Base-by-base conservation (phyloP, 495 filamentous ascomycete species). In the Penicillium malachiteum region DNA sequence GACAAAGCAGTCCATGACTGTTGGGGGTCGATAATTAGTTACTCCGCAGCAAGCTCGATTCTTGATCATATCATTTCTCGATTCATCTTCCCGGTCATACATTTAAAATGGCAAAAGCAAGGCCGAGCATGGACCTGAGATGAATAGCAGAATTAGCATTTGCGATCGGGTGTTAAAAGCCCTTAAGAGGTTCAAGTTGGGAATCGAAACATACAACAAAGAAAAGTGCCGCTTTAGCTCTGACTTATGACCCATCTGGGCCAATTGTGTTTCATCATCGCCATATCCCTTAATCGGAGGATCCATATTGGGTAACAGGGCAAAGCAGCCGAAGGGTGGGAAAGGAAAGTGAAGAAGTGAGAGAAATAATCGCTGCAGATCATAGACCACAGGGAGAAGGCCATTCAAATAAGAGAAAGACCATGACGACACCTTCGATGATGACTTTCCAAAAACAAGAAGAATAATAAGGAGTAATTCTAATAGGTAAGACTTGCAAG, bases 181-280 rank as follows among this genome's bases (percentile, higher is more conserved):
- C n/a, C n/a, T n/a, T n/a, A n/a, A n/a, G n/a, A n/a, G n/a, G n/a
- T n/a, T n/a, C n/a, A n/a, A n/a, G n/a, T 14, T 42, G 40, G 46
- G 34, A 3, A 6, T 10, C 7, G 47, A 45, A 16, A 68, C 74
- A 42, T 65, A 74, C 68, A 81, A 58, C 52, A 77, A 64, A 0
- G 75, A 77, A 57, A 75, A 79, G n/a, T 83, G 81, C 43, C 84
- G 77, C 31, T 84, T 82, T 59, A 88, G 60, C 54, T 88, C 85
- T 14, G 78, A 71, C 73, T 80, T 85, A 66, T 88, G 85, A 46
- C 85, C 85, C 75, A 88, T 77, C 59, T 74, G 76, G n/a, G 82
- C 84, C 68, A 87, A 68, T 39, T 80, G 77, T 16, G 76, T 73
- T 60, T 84, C 81, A 58, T 77, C 74, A 43, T 71, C 64, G 41